These are phyloP conservation scores for Aspergillus hortae DNA, from an alignment of 2,329 filamentous ascomycete genomes.

Conservation along the genomic window DNA sequence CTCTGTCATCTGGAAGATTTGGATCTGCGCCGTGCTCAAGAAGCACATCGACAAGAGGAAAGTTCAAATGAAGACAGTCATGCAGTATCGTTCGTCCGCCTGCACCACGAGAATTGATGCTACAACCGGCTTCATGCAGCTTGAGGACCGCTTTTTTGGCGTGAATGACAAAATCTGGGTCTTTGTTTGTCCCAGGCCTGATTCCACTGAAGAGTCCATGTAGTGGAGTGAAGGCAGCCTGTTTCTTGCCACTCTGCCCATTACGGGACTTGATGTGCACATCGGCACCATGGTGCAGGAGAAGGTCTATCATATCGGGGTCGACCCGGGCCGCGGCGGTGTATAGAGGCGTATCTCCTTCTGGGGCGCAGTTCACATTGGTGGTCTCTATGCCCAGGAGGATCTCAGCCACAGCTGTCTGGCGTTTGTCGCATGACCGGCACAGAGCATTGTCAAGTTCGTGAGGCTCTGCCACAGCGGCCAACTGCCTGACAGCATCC, in stretches of 20 bases:
- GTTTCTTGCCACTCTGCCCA: not conserved
- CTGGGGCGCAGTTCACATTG: slow-evolving; percentile 6
- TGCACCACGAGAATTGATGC: slow-evolving; percentile 7
- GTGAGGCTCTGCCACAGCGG: not conserved
- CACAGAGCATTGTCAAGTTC: slow-evolving; percentile 8
- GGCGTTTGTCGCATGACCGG: slow-evolving; percentile 4
- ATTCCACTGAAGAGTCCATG: not conserved
- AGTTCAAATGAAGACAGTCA: not conserved
- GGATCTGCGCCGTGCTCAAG: slow-evolving; percentile 8
- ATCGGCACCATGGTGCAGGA: slow-evolving; percentile 11
- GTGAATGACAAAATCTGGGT: not conserved
- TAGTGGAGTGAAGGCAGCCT: not conserved
- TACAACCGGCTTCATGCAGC: slow-evolving; percentile 11
- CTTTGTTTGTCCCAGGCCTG: not conserved
- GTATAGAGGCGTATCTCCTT: slow-evolving; percentile 10
- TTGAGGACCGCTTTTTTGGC: not conserved
- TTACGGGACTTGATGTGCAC: not conserved
- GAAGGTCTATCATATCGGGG: slow-evolving; percentile 1
- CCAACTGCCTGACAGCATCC: slow-evolving; percentile 5
- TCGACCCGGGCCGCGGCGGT: slow-evolving; percentile 2
- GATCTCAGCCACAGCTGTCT: not conserved
- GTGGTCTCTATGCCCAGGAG: slow-evolving; percentile 3
- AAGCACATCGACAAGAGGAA: not conserved
- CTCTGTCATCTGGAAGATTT: slow-evolving; percentile 6
- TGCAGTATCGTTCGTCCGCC: slow-evolving; percentile 2